Percentiles rank a stretch among this genome's conserved stretches.
Evolutionary conservation across 345 rosid genomes (phyloP).

Genomic region (Stellera chamaejasme): DNA sequence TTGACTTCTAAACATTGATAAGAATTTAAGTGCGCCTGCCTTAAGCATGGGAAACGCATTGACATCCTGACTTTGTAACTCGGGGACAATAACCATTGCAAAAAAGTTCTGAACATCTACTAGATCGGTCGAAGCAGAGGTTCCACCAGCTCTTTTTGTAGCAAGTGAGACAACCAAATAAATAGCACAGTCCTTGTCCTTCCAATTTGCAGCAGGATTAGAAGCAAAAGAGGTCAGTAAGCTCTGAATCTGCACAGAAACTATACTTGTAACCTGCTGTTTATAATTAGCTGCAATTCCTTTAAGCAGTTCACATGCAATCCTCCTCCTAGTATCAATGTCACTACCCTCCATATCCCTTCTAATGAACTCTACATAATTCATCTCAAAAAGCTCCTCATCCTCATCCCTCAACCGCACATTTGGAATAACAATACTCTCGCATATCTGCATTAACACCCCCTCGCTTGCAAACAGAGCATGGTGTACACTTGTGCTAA

Average conservation of each 20-base stretch:
- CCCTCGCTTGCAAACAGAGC: conserved; percentile 69
- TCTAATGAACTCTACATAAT: conserved; percentile 87
- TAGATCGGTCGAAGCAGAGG: conserved; percentile 76
- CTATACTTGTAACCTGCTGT: conserved; percentile 50
- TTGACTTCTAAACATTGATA: conserved; percentile 69
- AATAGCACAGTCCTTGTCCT: conserved; percentile 95
- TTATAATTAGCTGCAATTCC: conserved; percentile 88
- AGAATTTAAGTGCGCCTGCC: conserved; percentile 91
- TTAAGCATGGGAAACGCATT: conserved; percentile 84
- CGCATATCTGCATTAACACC: conserved; percentile 73
- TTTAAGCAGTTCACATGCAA: conserved; percentile 92
- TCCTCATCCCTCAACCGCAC: conserved; percentile 91
- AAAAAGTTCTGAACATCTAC: conserved; percentile 86
- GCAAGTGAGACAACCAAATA: conserved; percentile 91
- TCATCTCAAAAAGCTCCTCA: conserved; percentile 97
- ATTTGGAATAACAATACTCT: conserved; percentile 89
- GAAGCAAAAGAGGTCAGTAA: conserved; percentile 49
- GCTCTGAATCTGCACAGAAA: conserved; percentile 73
- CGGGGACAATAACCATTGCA: conserved; percentile 64
- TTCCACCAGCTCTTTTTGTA: conserved; percentile 72
- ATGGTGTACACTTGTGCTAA: conserved; percentile 93
- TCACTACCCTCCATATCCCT: conserved; percentile 99
- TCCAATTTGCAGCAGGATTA: conserved; percentile 81
- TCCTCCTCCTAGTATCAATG: conserved; percentile 94
- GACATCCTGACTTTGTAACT: conserved; percentile 68